Percentiles rank a stretch among this genome's conserved stretches.
These are phyloP conservation scores for Bullera alba DNA, from an alignment of 768 basidiomycete genomes.

Conservation along the genomic window DNA sequence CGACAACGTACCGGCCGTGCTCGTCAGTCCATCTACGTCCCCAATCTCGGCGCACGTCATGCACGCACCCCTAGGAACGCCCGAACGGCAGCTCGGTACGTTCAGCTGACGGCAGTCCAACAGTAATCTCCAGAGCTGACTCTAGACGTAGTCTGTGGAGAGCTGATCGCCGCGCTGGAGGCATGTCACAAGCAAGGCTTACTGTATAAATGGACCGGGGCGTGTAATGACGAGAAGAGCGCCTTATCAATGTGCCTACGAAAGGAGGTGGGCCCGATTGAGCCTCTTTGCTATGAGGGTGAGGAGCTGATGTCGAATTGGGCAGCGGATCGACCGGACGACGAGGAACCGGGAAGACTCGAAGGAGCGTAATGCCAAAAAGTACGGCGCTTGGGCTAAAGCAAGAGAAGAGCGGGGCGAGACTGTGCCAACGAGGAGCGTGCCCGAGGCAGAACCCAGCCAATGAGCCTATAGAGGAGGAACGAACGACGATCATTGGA, in stretches of 20 bases:
- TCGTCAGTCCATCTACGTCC: neutral
- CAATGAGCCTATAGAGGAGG: too few species aligned
- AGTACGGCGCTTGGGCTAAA: slow-evolving; percentile 35
- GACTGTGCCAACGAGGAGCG: too few species aligned
- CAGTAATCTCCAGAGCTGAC: slow-evolving; percentile 4
- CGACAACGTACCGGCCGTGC: neutral
- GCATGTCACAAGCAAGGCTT: slow-evolving; percentile 40
- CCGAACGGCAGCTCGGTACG: slow-evolving; percentile 31
- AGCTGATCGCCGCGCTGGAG: slow-evolving; percentile 38
- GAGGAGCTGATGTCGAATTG: neutral
- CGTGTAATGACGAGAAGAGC: slow-evolving; percentile 34
- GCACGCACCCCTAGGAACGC: slow-evolving; percentile 33
- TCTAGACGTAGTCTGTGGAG: slow-evolving; percentile 19
- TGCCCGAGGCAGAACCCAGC: too few species aligned
- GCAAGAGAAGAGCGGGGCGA: slow-evolving; percentile 14
- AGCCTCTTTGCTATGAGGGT: neutral
- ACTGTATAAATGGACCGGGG: slow-evolving; percentile 25
- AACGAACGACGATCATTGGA: too few species aligned
- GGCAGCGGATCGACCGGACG: slow-evolving; percentile 38
- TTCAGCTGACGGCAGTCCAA: neutral
- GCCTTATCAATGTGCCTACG: slow-evolving; percentile 36
- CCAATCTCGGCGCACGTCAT: slow-evolving; percentile 6
- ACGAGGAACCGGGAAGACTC: slow-evolving; percentile 36
- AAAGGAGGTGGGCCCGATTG: slow-evolving; percentile 32
- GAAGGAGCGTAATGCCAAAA: slow-evolving; percentile 34